Conservation (phyloP, 768 basidiomycete genomes). For the Ephemerocybe angulata region DNA sequence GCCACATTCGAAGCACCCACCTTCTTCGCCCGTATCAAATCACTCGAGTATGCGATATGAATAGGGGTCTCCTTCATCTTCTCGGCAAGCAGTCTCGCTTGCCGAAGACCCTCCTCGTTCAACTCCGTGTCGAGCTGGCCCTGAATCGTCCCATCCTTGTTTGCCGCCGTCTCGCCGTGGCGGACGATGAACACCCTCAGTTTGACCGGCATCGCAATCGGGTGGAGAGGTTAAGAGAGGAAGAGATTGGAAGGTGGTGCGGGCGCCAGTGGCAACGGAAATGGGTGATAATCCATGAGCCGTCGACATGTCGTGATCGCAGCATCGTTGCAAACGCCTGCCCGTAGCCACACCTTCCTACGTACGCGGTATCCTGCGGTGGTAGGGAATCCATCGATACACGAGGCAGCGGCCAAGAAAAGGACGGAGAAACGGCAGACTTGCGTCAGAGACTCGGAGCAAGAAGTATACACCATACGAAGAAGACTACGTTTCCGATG, state of each 20-base stretch:
- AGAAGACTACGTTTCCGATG: too few species aligned
- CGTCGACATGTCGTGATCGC: too few species aligned
- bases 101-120: conserved; percentile 57
- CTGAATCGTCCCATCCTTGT: conserved; percentile 61
- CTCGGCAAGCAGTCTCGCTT: conserved; percentile 54
- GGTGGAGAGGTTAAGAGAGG: too few species aligned
- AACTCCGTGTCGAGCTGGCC: conserved; percentile 70
- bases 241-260: too few species aligned
- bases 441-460: conserved; percentile 21
- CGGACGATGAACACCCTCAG: conserved; percentile 63
- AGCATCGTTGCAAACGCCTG: too few species aligned
- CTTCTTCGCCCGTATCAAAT: conserved; percentile 63
- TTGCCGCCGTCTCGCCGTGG: conserved; percentile 77
- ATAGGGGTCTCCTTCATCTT: conserved; percentile 55
- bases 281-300: too few species aligned
- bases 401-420: background rate
- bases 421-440: background rate
- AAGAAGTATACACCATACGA: too few species aligned
- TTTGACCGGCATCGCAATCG: conserved; percentile 10
- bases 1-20: conserved; percentile 33
- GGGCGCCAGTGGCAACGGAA: too few species aligned
- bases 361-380: too few species aligned
- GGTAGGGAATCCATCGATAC: too few species aligned
- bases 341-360: too few species aligned
- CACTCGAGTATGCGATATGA: conserved; percentile 62